A percentile compares a stretch with the other conserved stretches of the same genome.
These are phyloP conservation scores for Ananas comosus DNA, from an alignment of 176 grass and related monocot species.

Conservation along the genomic window DNA sequence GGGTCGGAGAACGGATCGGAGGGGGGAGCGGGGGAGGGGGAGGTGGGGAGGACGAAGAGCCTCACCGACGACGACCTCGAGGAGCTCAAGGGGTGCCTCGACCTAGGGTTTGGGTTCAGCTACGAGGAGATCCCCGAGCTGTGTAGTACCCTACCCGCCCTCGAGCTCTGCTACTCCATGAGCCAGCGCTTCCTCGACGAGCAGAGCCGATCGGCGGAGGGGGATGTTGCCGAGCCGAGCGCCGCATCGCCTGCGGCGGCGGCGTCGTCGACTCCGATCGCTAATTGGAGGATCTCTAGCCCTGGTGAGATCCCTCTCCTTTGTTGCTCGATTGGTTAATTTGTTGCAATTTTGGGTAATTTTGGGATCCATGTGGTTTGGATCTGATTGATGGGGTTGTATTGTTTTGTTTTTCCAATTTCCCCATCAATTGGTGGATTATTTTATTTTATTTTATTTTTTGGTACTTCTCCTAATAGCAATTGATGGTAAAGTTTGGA, in stretches of 20 bases:
- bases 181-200: conserved; percentile 13
- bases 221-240: neutral
- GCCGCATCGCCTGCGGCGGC: neutral
- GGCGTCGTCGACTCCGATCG: conserved; percentile 7
- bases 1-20: neutral
- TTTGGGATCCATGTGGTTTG: no score
- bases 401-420: no score
- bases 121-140: conserved; percentile 32
- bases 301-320: conserved; percentile 6
- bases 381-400: no score
- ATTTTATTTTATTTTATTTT: no score
- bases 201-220: conserved; percentile 5
- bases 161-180: conserved; percentile 31
- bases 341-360: no score
- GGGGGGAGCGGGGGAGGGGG: neutral
- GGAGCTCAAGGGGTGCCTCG: conserved; percentile 29
- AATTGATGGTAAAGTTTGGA: no score
- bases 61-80: conserved; percentile 29
- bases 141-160: conserved; percentile 28
- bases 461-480: no score
- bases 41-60: conserved; percentile 18
- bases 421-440: no score
- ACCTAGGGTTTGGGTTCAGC: conserved; percentile 31
- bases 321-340: neutral
- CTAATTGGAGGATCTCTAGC: conserved; percentile 37